Percentiles rank a stretch among this genome's conserved stretches.
Evolutionary conservation across 257 asterid species (phyloP).

Genomic region (Lithospermum erythrorhizon): DNA sequence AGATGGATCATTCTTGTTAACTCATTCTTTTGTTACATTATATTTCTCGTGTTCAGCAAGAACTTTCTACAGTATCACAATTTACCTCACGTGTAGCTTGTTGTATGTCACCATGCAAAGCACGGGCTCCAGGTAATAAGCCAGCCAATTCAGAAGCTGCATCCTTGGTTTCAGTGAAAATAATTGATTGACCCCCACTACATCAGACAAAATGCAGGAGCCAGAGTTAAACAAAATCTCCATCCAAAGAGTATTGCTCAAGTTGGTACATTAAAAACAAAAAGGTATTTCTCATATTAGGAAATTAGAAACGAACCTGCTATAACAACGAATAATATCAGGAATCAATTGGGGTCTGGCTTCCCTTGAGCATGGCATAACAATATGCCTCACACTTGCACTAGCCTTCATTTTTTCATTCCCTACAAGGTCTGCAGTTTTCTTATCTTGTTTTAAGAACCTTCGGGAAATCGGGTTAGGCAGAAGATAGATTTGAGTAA

Average conservation of each 20-base stretch:
- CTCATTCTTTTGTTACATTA: no score
- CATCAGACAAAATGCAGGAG: not conserved
- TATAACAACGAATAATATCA: constrained; percentile 82
- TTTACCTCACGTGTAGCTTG: constrained; percentile 92
- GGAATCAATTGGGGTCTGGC: constrained; percentile 92
- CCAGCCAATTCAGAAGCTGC: constrained; percentile 87
- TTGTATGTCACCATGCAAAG: constrained; percentile 96
- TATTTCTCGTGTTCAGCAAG: not conserved
- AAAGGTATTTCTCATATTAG: not conserved
- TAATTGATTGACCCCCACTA: constrained; percentile 93
- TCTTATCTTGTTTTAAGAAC: constrained; percentile 71
- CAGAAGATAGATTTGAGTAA: constrained; percentile 11
- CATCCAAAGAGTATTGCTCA: not conserved
- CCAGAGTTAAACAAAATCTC: not conserved
- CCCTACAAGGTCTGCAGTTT: constrained; percentile 88
- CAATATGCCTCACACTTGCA: constrained; percentile 72
- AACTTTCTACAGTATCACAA: not conserved
- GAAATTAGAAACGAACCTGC: constrained; percentile 45
- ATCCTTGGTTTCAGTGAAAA: constrained; percentile 90
- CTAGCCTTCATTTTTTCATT: constrained; percentile 98
- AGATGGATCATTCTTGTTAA: no score
- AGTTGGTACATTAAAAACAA: not conserved
- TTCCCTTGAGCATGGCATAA: constrained; percentile 78
- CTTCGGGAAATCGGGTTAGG: constrained; percentile 48
- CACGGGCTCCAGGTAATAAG: constrained; percentile 86